Base-by-base conservation (phyloP, 2,329 filamentous ascomycete species). In the Xylaria sp. region DNA sequence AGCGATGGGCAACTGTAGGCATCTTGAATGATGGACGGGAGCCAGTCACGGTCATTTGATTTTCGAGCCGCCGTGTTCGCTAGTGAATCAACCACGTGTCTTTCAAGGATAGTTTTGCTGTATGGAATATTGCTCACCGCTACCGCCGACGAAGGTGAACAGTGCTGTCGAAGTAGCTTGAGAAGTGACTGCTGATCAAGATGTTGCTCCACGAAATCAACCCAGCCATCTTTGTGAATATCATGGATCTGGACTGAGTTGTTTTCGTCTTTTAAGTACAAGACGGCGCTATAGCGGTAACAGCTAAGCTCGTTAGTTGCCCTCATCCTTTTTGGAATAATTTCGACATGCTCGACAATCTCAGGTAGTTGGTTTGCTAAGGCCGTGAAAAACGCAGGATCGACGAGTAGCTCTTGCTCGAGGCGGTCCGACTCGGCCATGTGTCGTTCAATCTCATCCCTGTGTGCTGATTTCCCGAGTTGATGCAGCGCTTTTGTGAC, bases 331-430 rank as follows among this genome's bases (percentile, higher is more conserved):
- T 66, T 61, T 25, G 58, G 57, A 34, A 61, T 41, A 30, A 66
- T 55, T 43, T 66, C 63, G 18, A 66, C 63, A 57, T 66, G 63
- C 28, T 50, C 39, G 52, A 66, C 20, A 23, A 58, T 20, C n/a
- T 56, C 15, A 36, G 63, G 50, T 2, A 61, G 34, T 1, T 7
- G 23, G 32, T 66, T 28, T n/a, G 20, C 9, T 15, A 66, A 39
- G 20, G 57, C n/a, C 4, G 63, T 66, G 25, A 66, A 66, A 18
- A 66, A 66, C 2, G 48, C 57, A 36, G 63, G 57, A 34, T 66
- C 63, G 5, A 66, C 46, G 15, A 66, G 63, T n/a, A 66, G n/a
- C 50, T 66, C 63, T 32, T 32, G 18, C 41, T 66, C 63, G 5
- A 41, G 25, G n/a, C 50, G 46, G n/a, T 66, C 57, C 2, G 50